Evolutionary conservation across 2,329 filamentous ascomycete genomes (phyloP).

Genomic region (Bretziella fagacearum): DNA sequence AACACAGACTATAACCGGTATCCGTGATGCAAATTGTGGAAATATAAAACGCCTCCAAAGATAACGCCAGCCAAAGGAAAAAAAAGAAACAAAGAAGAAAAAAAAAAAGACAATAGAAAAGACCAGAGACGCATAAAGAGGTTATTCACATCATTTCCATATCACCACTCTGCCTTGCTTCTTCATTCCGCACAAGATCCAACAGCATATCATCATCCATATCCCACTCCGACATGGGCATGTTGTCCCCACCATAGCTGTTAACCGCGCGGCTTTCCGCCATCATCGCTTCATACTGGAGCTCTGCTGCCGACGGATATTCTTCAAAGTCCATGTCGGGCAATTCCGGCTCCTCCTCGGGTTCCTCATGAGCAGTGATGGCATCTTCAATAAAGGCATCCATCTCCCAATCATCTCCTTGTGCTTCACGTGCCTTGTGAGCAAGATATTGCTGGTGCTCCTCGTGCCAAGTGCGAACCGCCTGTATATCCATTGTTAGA

Average conservation of each 20-base stretch:
- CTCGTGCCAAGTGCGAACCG: slow-evolving; percentile 14
- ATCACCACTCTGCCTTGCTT: slow-evolving; percentile 19
- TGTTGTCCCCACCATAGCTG: background rate
- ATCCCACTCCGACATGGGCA: slow-evolving; percentile 14
- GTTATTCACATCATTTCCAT: slow-evolving; percentile 13
- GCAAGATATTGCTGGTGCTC: slow-evolving; percentile 15
- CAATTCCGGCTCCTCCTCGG: slow-evolving; percentile 3
- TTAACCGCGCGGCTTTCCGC: background rate
- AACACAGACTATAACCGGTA: slow-evolving; percentile 1
- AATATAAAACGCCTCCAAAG: too few species aligned
- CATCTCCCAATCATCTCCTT: slow-evolving; percentile 8
- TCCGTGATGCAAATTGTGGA: background rate
- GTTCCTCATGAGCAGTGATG: slow-evolving; percentile 2
- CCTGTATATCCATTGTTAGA: background rate
- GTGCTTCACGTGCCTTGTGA: slow-evolving; percentile 14
- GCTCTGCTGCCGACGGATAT: slow-evolving; percentile 4
- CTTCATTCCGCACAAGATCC: slow-evolving; percentile 37
- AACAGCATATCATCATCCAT: slow-evolving; percentile 19
- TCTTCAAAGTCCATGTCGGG: slow-evolving; percentile 11
- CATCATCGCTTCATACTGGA: slow-evolving; percentile 9
- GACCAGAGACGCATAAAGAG: too few species aligned
- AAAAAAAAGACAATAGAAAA: background rate
- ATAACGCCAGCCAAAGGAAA: background rate
- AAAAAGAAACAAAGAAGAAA: background rate
- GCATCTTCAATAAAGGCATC: slow-evolving; percentile 13